Evolutionary conservation across 441 rosid species (phyloP).

Genomic region (Populus hybrid): DNA sequence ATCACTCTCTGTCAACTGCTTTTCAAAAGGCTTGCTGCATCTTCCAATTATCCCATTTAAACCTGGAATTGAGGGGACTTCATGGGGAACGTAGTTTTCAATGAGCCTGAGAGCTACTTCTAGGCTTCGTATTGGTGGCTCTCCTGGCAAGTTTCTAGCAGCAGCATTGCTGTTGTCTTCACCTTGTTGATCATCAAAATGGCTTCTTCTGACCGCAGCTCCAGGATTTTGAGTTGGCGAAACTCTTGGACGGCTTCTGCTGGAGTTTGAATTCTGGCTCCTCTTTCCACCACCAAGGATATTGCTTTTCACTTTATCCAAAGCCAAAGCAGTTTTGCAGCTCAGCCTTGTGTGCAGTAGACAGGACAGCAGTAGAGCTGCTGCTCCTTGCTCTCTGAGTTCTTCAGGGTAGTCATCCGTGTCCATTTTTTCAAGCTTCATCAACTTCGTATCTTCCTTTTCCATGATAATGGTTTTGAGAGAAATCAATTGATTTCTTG

Average conservation of each 20-base stretch:
- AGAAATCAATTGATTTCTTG: not conserved
- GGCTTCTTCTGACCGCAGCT: not conserved
- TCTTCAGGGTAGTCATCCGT: not conserved
- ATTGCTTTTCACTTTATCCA: not conserved
- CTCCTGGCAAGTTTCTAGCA: not conserved
- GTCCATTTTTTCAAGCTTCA: not conserved
- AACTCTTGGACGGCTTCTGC: not conserved
- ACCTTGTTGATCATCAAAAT: not conserved
- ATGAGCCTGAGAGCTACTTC: not conserved
- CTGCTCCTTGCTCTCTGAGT: not conserved
- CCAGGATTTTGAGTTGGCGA: too few relatives aligned
- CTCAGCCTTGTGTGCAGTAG: not conserved
- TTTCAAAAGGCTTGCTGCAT: constrained; percentile 25
- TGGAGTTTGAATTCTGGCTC: not conserved
- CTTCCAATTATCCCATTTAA: constrained; percentile 17
- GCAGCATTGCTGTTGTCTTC: not conserved
- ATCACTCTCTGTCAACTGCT: constrained; percentile 27
- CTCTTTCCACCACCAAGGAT: not conserved
- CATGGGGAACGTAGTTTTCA: not conserved
- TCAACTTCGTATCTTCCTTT: too few relatives aligned
- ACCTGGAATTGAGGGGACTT: not conserved
- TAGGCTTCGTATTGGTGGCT: not conserved
- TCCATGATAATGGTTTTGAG: not conserved
- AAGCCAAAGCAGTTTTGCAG: not conserved
- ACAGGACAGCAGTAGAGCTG: not conserved